phyloP scores from a whole-genome alignment of 2,329 filamentous ascomycete genomes.

The Sporothrix humicola region DNA sequence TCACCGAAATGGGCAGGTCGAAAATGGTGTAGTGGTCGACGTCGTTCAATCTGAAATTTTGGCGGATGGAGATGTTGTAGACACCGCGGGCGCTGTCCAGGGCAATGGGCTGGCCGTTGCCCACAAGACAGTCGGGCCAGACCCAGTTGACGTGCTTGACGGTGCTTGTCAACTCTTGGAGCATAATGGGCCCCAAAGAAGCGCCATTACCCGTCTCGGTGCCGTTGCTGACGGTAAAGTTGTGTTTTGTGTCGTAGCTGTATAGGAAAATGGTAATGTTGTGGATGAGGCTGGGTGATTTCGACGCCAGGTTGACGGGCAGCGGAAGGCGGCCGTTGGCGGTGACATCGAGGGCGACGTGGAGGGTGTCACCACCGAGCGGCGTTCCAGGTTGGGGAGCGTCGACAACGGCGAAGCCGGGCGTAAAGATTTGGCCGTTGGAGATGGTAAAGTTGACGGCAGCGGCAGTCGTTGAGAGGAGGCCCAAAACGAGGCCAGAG shows the following conservation, averaged over 20 bases:
- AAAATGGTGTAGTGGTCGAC: slow-evolving; percentile 72
- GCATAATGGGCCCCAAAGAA: slow-evolving; percentile 66
- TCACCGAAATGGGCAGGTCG: slow-evolving; percentile 70
- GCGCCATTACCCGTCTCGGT: slow-evolving; percentile 62
- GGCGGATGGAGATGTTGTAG: slow-evolving; percentile 75
- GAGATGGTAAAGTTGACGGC: slow-evolving; percentile 61
- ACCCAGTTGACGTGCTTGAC: slow-evolving; percentile 76
- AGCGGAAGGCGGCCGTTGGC: slow-evolving; percentile 68
- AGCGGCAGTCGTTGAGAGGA: slow-evolving; percentile 39
- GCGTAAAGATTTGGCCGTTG: slow-evolving; percentile 72
- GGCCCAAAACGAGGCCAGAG: slow-evolving; percentile 39
- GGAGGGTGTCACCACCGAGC: slow-evolving; percentile 64
- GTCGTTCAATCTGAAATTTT: slow-evolving; percentile 70
- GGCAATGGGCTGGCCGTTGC: slow-evolving; percentile 57
- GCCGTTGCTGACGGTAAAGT: slow-evolving; percentile 72
- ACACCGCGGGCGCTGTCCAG: slow-evolving; percentile 60
- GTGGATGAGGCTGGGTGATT: slow-evolving; percentile 62
- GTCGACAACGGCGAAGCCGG: slow-evolving; percentile 70
- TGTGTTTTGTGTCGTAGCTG: slow-evolving; percentile 65
- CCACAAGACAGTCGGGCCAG: slow-evolving; percentile 72
- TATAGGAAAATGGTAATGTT: slow-evolving; percentile 72
- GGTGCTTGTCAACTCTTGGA: slow-evolving; percentile 68
- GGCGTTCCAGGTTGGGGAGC: slow-evolving; percentile 69
- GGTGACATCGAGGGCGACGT: slow-evolving; percentile 70
- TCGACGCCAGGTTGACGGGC: slow-evolving; percentile 56